Evolutionary conservation across 805 yeast genomes (phyloP).

Genomic region (Lachancea kluyveri): DNA sequence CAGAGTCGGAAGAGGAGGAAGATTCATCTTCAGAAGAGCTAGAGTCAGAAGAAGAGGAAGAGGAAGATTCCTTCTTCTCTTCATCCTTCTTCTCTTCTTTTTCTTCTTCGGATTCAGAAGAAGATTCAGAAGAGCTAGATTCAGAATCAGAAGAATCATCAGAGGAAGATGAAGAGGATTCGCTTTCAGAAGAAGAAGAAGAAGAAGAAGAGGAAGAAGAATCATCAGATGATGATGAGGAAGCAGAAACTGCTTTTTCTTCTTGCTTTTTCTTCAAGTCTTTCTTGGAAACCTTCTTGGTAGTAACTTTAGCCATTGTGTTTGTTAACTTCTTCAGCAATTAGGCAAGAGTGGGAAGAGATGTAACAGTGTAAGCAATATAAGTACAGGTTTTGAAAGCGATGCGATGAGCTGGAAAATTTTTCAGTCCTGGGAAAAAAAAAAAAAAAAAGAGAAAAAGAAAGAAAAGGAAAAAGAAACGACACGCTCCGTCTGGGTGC

Average conservation of each 20-base stretch:
- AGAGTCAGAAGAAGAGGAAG: conserved; percentile 20
- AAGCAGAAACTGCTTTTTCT: conserved; percentile 19
- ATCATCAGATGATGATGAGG: conserved; percentile 7
- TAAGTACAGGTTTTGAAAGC: conserved; percentile 3
- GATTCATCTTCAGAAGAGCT: conserved; percentile 27
- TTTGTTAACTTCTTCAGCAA: neutral
- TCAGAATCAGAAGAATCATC: conserved; percentile 23
- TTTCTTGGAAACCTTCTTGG: conserved; percentile 27
- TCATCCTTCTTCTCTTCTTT: conserved; percentile 8
- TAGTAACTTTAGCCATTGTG: conserved; percentile 23
- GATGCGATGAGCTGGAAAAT: conserved; percentile 13
- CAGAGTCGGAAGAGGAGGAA: conserved; percentile 15
- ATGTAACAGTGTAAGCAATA: conserved; percentile 1
- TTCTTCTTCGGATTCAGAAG: conserved; percentile 13
- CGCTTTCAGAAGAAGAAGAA: conserved; percentile 14
- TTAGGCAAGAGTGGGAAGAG: neutral
- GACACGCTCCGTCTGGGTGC: conserved; percentile 1
- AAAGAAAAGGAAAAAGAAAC: conserved; percentile 4
- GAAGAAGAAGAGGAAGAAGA: conserved; percentile 8
- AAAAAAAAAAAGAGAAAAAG: conserved; percentile 4
- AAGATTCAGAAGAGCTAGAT: conserved; percentile 13
- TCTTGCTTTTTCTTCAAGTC: conserved; percentile 19
- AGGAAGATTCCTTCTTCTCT: conserved; percentile 12
- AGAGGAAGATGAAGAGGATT: conserved; percentile 18
- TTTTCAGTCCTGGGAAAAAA: conserved; percentile 5